A percentile compares a stretch with the other conserved stretches of the same genome.
phyloP scores from a whole-genome alignment of 1,139 yeast genomes.

The Suhomyces maxii region DNA sequence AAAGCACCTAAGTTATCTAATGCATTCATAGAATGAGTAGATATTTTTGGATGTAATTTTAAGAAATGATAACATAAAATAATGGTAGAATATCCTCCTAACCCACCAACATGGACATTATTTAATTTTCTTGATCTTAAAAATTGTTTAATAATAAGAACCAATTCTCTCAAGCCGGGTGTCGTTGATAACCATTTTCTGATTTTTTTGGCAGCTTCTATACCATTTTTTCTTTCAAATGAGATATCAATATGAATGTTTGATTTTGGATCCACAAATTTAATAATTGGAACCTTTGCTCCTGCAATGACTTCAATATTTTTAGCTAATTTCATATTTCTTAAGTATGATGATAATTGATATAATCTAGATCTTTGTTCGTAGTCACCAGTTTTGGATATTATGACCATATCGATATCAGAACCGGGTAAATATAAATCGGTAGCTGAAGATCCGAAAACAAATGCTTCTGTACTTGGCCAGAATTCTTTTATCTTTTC shows the following conservation, averaged over 20 bases:
- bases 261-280: conserved; percentile 76
- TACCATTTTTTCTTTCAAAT: conserved; percentile 84
- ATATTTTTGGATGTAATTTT: conserved; percentile 73
- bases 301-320: conserved; percentile 85
- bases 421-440: conserved; percentile 93
- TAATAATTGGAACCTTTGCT: conserved; percentile 94
- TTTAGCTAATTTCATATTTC: conserved; percentile 62
- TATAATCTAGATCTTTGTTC: conserved; percentile 70
- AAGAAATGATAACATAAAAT: conserved; percentile 85
- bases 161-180: conserved; percentile 84
- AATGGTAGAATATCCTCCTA: conserved; percentile 93
- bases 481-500: conserved; percentile 60
- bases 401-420: conserved; percentile 92
- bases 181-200: conserved; percentile 70
- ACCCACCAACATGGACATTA: conserved; percentile 93
- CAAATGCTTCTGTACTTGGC: conserved; percentile 81
- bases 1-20: conserved; percentile 82
- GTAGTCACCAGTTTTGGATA: conserved; percentile 63
- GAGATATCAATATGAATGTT: conserved; percentile 85
- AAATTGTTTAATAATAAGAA: conserved; percentile 83
- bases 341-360: conserved; percentile 70
- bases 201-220: conserved; percentile 80
- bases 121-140: conserved; percentile 76
- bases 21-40: conserved; percentile 66
- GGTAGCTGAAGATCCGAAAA: conserved; percentile 95